These are phyloP conservation scores for Ceratobasidium sp. DNA, from an alignment of 1,284 basidiomycete genomes.

Conservation along the genomic window DNA sequence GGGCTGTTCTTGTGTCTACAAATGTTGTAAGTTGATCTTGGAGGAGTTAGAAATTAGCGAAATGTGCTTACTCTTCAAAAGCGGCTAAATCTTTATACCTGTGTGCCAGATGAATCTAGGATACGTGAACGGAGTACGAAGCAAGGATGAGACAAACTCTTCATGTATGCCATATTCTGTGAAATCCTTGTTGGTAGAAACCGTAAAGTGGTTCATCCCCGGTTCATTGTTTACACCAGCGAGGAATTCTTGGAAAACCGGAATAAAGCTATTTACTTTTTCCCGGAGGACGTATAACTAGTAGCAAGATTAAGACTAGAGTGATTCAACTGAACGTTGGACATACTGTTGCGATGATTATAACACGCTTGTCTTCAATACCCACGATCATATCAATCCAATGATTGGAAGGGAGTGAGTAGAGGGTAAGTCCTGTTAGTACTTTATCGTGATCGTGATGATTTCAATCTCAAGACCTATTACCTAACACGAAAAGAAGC, in stretches of 20 bases:
- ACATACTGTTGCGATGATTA: slow-evolving; percentile 20
- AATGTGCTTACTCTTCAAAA: slow-evolving; percentile 3
- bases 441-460: too few relatives aligned
- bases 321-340: too few relatives aligned
- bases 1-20: slow-evolving; percentile 4
- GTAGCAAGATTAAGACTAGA: neutral
- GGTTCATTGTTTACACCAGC: slow-evolving; percentile 8
- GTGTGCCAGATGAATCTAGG: neutral
- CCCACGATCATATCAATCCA: too few relatives aligned
- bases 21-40: too few relatives aligned
- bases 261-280: neutral
- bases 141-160: slow-evolving; percentile 4
- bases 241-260: neutral
- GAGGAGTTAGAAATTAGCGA: too few relatives aligned
- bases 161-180: slow-evolving; percentile 25
- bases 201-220: slow-evolving; percentile 28
- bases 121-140: too few relatives aligned
- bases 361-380: slow-evolving; percentile 14
- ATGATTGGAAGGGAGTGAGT: too few relatives aligned
- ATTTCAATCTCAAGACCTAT: too few relatives aligned
- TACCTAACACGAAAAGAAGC: too few relatives aligned
- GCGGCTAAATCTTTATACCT: slow-evolving; percentile 16
- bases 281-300: neutral
- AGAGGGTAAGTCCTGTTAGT: too few relatives aligned
- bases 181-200: slow-evolving; percentile 20